Evolutionary conservation across 2,329 filamentous ascomycete genomes (phyloP), one percentile per base, ranked within the genome.

Genomic region (Chaetothyriales sp.): DNA sequence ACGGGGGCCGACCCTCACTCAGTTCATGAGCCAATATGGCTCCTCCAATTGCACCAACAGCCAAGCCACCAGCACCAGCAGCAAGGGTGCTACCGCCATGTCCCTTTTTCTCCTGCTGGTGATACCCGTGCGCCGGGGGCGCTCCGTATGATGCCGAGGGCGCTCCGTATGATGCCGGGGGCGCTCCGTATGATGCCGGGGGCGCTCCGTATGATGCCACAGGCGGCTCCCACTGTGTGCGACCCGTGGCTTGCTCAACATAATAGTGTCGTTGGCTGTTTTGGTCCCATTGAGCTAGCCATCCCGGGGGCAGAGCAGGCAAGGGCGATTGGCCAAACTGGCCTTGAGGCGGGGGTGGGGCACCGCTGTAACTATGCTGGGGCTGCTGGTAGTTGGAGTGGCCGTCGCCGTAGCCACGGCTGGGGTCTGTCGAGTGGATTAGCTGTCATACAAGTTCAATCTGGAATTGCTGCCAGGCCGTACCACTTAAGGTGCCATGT

Each of bases 171-270:
- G 8, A 47, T 4, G 56, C 40, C 6, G 52, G 51, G 28, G 53
- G 55, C 7, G 46, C 46, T 22, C 53, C 55, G 44, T 40, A 50
- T 4, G 5, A 28, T 8, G 33, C 57, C 4, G 52, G 49, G 18
- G 50, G 55, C 7, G 46, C 46, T 22, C 53, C 55, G 44, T 43
- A 50, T 13, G 9, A 28, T 33, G 37, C 57, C 4, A 40, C 33
- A 15, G 72, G 72, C 43, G 65, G 64, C 19, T 75, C 71, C 72
- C 72, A 75, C 55, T 73, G 70, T 1, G 68, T 69, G 53, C 69
- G 68, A 18, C 72, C 73, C 10, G 70, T 74, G 19, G 70, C 67
- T 58, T 73, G 69, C 59, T 75, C 70, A 51, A 73, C 62, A 54
- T 70, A 74, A 64, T 70, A 75, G 61, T 67, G 69, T 43, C 70